Percentiles rank a stretch among this genome's conserved stretches.
Evolutionary conservation across 257 asterid species (phyloP).

Genomic region (Solanum habrochaites): DNA sequence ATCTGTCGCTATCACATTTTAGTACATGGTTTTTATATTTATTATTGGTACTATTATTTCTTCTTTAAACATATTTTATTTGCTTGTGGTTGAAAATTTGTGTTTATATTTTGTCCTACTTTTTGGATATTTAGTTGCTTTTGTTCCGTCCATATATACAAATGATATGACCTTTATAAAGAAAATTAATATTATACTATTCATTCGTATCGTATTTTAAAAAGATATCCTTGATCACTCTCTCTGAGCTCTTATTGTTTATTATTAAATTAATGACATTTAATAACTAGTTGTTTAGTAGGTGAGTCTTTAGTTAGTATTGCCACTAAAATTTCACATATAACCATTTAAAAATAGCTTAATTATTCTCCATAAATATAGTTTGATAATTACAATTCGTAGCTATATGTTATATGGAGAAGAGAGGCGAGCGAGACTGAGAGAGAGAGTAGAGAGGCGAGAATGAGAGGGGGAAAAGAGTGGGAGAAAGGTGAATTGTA

Average conservation of each 20-base stretch:
- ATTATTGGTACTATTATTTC: background rate
- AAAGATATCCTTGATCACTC: background rate
- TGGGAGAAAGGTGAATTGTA: too few species aligned
- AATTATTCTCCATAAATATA: too few species aligned
- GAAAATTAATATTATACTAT: background rate
- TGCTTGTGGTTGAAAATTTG: background rate
- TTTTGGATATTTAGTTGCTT: background rate
- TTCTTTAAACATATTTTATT: background rate
- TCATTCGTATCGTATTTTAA: background rate
- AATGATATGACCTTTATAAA: background rate
- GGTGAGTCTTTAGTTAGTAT: too few species aligned
- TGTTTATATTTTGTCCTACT: background rate
- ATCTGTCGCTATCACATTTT: too few species aligned
- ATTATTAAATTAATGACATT: background rate
- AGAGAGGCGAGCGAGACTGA: too few species aligned
- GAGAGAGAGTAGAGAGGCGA: too few species aligned
- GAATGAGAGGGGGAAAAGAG: too few species aligned
- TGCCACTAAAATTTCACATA: too few species aligned
- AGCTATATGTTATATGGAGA: too few species aligned
- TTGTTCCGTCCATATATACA: background rate
- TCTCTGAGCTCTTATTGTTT: background rate
- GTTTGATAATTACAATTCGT: too few species aligned
- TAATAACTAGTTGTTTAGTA: background rate
- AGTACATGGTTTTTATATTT: background rate
- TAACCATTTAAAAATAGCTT: too few species aligned